Percentiles rank a stretch among this genome's conserved stretches.
Conservation (phyloP, 106 monocot species). For the Iris macrosiphon region DNA sequence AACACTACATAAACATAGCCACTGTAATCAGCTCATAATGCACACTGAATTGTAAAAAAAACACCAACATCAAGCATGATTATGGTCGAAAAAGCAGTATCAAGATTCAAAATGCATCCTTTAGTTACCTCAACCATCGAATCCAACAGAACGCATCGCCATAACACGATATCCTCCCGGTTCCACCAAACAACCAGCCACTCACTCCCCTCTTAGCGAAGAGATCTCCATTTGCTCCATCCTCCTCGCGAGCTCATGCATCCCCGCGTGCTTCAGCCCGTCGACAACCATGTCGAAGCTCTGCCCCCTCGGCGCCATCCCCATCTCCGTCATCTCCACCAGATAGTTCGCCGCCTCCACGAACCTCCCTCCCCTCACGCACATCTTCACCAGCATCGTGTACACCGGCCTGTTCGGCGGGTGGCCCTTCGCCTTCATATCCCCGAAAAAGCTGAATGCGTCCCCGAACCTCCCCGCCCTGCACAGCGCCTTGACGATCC, state of each 20-base stretch:
- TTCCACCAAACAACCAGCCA: too few relatives aligned
- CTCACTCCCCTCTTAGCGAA: constrained; percentile 19
- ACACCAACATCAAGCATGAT: too few relatives aligned
- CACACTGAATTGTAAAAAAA: too few relatives aligned
- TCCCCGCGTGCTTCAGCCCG: constrained; percentile 81
- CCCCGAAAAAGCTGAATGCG: constrained; percentile 67
- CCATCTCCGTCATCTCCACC: constrained; percentile 88
- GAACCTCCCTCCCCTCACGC: constrained; percentile 69
- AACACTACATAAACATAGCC: too few relatives aligned
- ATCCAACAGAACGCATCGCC: too few relatives aligned
- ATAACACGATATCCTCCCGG: too few relatives aligned
- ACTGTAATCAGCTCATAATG: too few relatives aligned
- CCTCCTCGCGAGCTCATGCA: constrained; percentile 74
- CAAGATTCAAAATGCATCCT: too few relatives aligned
- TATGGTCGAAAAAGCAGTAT: too few relatives aligned
- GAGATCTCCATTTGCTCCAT: constrained; percentile 82
- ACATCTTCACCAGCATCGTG: constrained; percentile 96
- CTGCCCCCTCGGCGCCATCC: constrained; percentile 55
- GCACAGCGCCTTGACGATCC: constrained; percentile 75
- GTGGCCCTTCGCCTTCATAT: constrained; percentile 78
- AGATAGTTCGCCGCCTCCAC: constrained; percentile 81
- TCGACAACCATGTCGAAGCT: constrained; percentile 82
- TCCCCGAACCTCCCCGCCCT: constrained; percentile 74
- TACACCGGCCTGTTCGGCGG: constrained; percentile 87
- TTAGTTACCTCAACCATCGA: too few relatives aligned